Percentiles rank a stretch among this genome's conserved stretches.
Evolutionary conservation across 2,329 filamentous ascomycete genomes (phyloP).

Genomic region (Ceratocystis colombiana): DNA sequence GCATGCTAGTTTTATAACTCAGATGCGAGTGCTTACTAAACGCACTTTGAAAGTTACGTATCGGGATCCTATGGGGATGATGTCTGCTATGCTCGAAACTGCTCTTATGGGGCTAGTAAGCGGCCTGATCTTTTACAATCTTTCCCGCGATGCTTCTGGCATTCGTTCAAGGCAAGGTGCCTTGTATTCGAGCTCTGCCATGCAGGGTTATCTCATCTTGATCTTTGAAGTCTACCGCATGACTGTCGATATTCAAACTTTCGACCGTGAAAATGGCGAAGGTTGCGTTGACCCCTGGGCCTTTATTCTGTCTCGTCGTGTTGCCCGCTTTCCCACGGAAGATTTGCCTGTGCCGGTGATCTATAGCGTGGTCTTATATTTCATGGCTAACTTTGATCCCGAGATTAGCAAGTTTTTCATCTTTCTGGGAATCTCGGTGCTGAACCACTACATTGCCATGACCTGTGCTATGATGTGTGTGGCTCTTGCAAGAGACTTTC

Average conservation of each 20-base stretch:
- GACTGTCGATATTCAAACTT: constrained; percentile 63
- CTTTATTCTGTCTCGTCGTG: constrained; percentile 58
- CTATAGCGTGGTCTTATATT: constrained; percentile 63
- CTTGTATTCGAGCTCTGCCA: constrained; percentile 58
- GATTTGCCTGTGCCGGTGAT: constrained; percentile 63
- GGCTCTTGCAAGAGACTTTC: constrained; percentile 54
- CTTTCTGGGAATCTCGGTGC: constrained; percentile 57
- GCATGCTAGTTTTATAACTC: constrained; percentile 50
- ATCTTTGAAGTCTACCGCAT: constrained; percentile 67
- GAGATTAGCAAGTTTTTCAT: constrained; percentile 56
- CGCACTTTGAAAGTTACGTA: constrained; percentile 62
- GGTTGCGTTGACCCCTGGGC: constrained; percentile 59
- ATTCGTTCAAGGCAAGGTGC: constrained; percentile 65
- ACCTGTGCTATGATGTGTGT: constrained; percentile 61
- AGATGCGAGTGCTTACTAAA: constrained; percentile 55
- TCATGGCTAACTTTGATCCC: constrained; percentile 63
- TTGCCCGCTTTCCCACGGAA: constrained; percentile 59
- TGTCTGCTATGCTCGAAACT: constrained; percentile 59
- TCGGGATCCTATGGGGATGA: constrained; percentile 67
- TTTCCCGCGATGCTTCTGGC: constrained; percentile 56
- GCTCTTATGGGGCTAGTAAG: constrained; percentile 60
- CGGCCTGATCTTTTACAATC: constrained; percentile 61
- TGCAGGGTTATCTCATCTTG: constrained; percentile 68
- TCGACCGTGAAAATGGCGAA: constrained; percentile 65
- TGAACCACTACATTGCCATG: constrained; percentile 65